Base-by-base conservation (phyloP, 768 basidiomycete genomes). In the Podaxis sp. region DNA sequence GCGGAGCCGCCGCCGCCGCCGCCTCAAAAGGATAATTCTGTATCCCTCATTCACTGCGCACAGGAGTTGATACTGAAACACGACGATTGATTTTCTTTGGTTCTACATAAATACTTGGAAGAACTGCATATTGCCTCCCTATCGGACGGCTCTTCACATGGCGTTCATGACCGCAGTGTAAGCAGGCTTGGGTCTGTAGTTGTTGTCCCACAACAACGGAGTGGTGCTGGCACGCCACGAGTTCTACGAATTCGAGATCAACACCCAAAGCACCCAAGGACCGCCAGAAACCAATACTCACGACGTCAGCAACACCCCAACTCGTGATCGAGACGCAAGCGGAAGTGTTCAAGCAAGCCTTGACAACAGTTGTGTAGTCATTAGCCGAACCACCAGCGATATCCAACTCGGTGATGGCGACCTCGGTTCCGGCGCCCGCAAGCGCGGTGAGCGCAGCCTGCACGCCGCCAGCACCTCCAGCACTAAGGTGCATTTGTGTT, bases 331-430 rank as follows among this genome's bases (percentile, higher is more conserved):
- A 75, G 28, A 82, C 71, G 65, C 83, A 84, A 22, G 67, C 66
- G 6, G 80, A 68, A 4, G 76, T 74, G 26, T 72, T 71, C 59
- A 82, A 69, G 68, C 83, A 84, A n/a, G 82, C 82, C 40, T 76
- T 77, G 40, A 77, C 76, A 54, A 82, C 82, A 3, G 71, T 72
- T 22, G 67, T 65, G 69, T 83, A 84, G 72, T 84, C 83, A 57
- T 69, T 76, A 3, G 78, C 44, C 2, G 76, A 49, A 48, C 73
- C 75, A 53, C 72, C 72, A 17, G 71, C 71, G 52, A 82, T 82
- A 65, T 80, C 79, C 46, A 81, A 73, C 63, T 81, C 81, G 5
- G 82, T 83, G 68, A 84, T 78, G n/a, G 79, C 82, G 33, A 84
- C 75, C 64, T 82, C 78, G 22, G 77, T 74, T 26, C 74, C 76